phyloP scores from a whole-genome alignment of 768 basidiomycete species.

The Dacryopinax spathularia region DNA sequence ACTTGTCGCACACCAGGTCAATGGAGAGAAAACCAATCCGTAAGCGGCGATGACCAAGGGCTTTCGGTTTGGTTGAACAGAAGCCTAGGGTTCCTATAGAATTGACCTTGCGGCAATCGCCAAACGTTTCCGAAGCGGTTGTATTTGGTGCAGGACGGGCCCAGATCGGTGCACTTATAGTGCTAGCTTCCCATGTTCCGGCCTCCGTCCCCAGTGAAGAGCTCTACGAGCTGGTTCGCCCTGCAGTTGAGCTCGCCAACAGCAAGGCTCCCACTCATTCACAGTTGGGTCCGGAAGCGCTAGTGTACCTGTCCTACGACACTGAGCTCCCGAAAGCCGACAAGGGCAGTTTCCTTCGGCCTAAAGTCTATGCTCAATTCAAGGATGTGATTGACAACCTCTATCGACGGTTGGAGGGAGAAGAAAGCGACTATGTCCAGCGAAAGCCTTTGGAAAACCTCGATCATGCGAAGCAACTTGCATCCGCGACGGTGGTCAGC shows the following conservation, averaged over 20 bases:
- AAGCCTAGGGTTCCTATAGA: constrained; percentile 32
- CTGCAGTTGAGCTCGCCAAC: constrained; percentile 39
- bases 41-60: no score
- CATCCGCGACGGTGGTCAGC: neutral
- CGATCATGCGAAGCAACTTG: constrained; percentile 2
- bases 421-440: neutral
- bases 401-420: constrained; percentile 15
- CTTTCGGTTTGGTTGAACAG: no score
- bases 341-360: constrained; percentile 38
- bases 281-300: constrained; percentile 35
- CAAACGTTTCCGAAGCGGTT: constrained; percentile 37
- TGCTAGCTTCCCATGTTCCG: constrained; percentile 11
- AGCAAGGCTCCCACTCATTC: constrained; percentile 39
- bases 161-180: constrained; percentile 38
- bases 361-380: constrained; percentile 38
- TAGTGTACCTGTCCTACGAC: constrained; percentile 34
- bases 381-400: constrained; percentile 31
- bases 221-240: constrained; percentile 28
- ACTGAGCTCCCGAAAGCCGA: constrained; percentile 39
- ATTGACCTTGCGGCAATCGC: constrained; percentile 34
- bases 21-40: constrained; percentile 45
- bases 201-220: constrained; percentile 20
- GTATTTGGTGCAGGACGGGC: constrained; percentile 39
- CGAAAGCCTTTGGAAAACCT: neutral
- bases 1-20: constrained; percentile 19